These are phyloP conservation scores for Candida nitratophila DNA, from an alignment of 805 yeast genomes.

Conservation along the genomic window DNA sequence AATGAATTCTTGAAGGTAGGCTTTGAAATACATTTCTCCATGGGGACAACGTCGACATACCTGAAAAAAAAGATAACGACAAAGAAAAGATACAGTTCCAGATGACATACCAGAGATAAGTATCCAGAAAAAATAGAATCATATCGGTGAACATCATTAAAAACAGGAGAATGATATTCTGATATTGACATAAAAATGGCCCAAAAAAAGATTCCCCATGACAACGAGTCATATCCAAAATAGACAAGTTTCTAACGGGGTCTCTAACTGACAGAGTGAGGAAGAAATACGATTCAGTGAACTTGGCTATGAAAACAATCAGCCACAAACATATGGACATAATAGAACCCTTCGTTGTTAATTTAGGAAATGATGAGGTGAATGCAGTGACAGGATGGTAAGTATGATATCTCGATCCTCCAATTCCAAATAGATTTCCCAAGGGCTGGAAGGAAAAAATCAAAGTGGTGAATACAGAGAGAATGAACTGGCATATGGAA, in stretches of 20 bases:
- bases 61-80: slow-evolving; percentile 41
- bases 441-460: slow-evolving; percentile 35
- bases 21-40: slow-evolving; percentile 50
- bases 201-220: slow-evolving; percentile 36
- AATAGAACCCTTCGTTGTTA: slow-evolving; percentile 29
- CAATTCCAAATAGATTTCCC: neutral
- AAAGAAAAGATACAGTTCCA: slow-evolving; percentile 48
- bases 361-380: slow-evolving; percentile 34
- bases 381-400: slow-evolving; percentile 32
- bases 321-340: slow-evolving; percentile 42
- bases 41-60: slow-evolving; percentile 49
- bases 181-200: slow-evolving; percentile 33
- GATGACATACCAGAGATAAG: slow-evolving; percentile 51
- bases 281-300: slow-evolving; percentile 46
- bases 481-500: slow-evolving; percentile 33
- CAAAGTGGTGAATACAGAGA: slow-evolving; percentile 34
- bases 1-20: slow-evolving; percentile 42
- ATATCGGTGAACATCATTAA: slow-evolving; percentile 38
- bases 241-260: slow-evolving; percentile 40
- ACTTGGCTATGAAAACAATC: slow-evolving; percentile 40
- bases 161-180: slow-evolving; percentile 32
- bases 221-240: slow-evolving; percentile 37
- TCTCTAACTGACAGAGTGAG: slow-evolving; percentile 46
- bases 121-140: slow-evolving; percentile 45
- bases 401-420: slow-evolving; percentile 5